Evolutionary conservation across 1,139 yeast genomes (phyloP).

Genomic region (Candida gigantensis): DNA sequence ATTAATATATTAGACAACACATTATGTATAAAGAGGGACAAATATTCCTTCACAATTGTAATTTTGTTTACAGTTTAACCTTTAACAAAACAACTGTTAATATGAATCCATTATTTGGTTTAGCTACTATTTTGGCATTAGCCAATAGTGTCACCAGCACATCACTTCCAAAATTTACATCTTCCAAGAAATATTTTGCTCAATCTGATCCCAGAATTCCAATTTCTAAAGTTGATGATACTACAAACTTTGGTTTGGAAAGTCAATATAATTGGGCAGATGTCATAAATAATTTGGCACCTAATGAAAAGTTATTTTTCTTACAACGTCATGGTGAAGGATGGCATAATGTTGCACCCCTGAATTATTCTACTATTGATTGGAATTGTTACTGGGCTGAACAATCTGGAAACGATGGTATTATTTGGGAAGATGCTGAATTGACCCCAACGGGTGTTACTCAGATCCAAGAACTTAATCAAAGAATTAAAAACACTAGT

Average conservation of each 20-base stretch:
- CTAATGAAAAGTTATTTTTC: constrained; percentile 30
- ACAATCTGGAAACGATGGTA: constrained; percentile 30
- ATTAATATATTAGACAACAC: too few species aligned
- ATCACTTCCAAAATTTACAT: not conserved
- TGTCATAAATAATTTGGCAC: constrained; percentile 8
- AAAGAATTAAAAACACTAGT: constrained; percentile 15
- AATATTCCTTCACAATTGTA: not conserved
- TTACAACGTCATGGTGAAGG: constrained; percentile 47
- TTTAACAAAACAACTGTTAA: not conserved
- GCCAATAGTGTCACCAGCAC: not conserved
- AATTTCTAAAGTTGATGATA: constrained; percentile 10
- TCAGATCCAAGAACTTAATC: constrained; percentile 22
- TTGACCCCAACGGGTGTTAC: constrained; percentile 30
- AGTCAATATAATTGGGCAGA: constrained; percentile 20
- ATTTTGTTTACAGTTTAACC: too few species aligned
- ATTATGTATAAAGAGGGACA: too few species aligned
- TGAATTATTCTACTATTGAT: constrained; percentile 17
- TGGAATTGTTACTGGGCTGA: constrained; percentile 39
- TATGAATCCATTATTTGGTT: not conserved
- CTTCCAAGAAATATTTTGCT: constrained; percentile 15
- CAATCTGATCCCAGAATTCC: constrained; percentile 20
- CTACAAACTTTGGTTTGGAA: constrained; percentile 22
- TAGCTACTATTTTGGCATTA: not conserved
- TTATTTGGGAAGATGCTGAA: constrained; percentile 41
- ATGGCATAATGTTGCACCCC: constrained; percentile 35